Evolutionary conservation across 2,329 filamentous ascomycete species (phyloP), one percentile per base, ranked within the genome.

Genomic region (Diaporthe australafricana): DNA sequence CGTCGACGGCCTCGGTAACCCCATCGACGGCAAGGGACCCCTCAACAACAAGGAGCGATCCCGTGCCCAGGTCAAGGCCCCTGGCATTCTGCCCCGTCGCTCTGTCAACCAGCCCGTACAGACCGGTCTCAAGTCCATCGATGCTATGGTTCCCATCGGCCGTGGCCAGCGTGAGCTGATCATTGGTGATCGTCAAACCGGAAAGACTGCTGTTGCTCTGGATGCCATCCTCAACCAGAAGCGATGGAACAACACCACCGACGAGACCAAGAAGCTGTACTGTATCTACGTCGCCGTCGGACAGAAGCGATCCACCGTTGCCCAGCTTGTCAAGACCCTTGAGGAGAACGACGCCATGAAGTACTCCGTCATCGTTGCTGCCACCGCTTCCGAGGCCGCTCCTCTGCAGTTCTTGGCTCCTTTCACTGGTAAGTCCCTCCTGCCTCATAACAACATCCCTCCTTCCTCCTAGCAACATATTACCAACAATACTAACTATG

Each of bases 161-260:
- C 96, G 96, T 96, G 96, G 96, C 83, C 96, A 99, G 91, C 96
- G 96, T 96, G 96, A 99, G 90, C 89, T 99, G 91, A 98, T 99
- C 86, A 99, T 99, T 87, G 96, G 96, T 90, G 96, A 99, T 85
- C 96, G 96, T 95, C 96, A 99, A 89, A 99, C 96, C 81, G 96
- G 96, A 87, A 99, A 99, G 93, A 99, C 96, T 83, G 96, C 96
- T 81, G 96, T 99, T 84, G 96, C 93, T 81, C 94, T 99, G 75
- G 96, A 99, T 85, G 92, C 96, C 85, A 98, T 99, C 80, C 92
- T 99, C 75, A 99, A 99, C 93, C 96, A 99, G 91, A 97, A 96
- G 92, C 91, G 96, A 83, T 98, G 96, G 96, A 99, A 99, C 92
- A 88, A 86, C 84, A 81, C 86, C 83, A 89, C 83, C 85, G 95